Base-by-base conservation (phyloP, 805 yeast genomes). In the Candida endomychidarum region DNA sequence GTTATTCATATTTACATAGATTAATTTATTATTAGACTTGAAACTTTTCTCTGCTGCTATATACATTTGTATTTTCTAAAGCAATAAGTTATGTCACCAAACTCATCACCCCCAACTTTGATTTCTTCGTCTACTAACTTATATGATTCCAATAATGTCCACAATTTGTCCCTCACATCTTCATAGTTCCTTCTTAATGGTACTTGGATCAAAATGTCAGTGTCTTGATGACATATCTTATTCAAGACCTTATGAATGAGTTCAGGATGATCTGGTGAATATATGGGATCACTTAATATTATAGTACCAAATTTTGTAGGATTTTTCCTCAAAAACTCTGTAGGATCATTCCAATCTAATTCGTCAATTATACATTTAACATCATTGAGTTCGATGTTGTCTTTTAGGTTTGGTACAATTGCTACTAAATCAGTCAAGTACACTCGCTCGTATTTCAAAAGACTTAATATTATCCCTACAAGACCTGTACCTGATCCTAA, bases 401-500 rank as follows among this genome's bases (percentile, higher is more conserved):
- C 68, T 33, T 56, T 48, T 34, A 93, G 57, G 52, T 93, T 91
- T 0, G 78, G 77, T 0, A 84, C 71, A 30, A 91, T 90, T 36
- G 81, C 93, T 0, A 80, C 80, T 35, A 93, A 64, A 57, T 91
- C 99, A 0, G 98, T 90, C 17, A 88, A 57, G 9, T 61, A 52
- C 1, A 81, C 64, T 0, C 60, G 50, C 6, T 46, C 21, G 45
- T 56, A 61, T 0, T 88, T 88, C 5, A 82, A 51, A 7, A 69
- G 42, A 0, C 75, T 77, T 41, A 86, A 71, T 0, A 81, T 71
- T 24, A 93, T 83, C 0, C 98, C 97, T 3, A 82, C 83, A 11
- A 91, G 67, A 0, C 99, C 99, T 0, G 99, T 93, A 0, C 99
- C 99, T 0, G 98, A 73, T 0, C 99, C 99, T n/a, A 93, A 64